A percentile compares a stretch with the other conserved stretches of the same genome.
Conservation (phyloP, 768 basidiomycete genomes). For the Lactarius vividus region DNA sequence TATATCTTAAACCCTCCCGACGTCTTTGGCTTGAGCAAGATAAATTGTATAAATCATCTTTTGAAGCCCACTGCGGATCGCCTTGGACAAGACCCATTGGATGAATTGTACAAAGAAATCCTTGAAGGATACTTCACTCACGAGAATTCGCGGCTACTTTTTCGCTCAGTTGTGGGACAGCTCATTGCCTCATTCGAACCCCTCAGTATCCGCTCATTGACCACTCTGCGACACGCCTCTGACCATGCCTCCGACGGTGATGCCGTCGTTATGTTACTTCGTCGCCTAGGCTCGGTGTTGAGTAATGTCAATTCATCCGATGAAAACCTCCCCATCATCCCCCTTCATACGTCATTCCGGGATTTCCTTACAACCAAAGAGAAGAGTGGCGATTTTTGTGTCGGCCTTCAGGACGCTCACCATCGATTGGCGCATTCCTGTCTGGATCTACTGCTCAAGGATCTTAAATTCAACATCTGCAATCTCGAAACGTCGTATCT, state of each 20-base stretch:
- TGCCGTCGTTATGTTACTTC: not conserved
- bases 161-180: constrained; percentile 1
- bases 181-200: not conserved
- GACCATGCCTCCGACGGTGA: not conserved
- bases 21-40: not conserved
- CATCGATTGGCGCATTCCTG: not conserved
- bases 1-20: not conserved
- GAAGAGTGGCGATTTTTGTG: not conserved
- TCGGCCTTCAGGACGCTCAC: not conserved
- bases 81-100: not conserved
- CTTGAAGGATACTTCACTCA: not conserved
- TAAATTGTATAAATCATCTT: not conserved
- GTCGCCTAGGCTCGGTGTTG: constrained; percentile 3
- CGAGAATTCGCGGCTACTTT: not conserved
- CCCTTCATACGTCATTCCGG: not conserved
- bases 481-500: not conserved
- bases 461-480: constrained; percentile 1
- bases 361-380: not conserved
- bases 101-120: not conserved
- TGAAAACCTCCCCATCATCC: not conserved
- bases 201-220: not conserved
- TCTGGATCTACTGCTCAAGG: not conserved
- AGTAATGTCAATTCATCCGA: not conserved
- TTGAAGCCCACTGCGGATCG: not conserved
- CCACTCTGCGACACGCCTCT: not conserved